A percentile compares a stretch with the other conserved stretches of the same genome.
Conservation (phyloP, 2,329 filamentous ascomycete genomes). For the Cercospora janseana region DNA sequence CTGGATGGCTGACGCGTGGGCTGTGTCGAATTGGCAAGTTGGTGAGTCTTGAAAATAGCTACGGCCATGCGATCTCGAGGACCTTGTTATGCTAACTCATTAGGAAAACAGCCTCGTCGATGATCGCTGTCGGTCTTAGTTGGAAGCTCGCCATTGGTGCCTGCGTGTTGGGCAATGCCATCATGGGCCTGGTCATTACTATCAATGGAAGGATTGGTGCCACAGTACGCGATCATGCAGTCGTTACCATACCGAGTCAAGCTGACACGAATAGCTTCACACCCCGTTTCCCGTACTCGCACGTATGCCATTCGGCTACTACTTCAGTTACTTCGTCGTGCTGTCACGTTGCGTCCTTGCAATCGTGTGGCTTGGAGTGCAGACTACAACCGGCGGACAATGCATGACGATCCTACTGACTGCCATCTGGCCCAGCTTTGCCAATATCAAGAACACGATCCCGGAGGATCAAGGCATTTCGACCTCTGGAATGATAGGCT, state of each 20-base stretch:
- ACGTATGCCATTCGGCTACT: slow-evolving; percentile 57
- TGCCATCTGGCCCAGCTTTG: slow-evolving; percentile 59
- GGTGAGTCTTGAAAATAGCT: slow-evolving; percentile 27
- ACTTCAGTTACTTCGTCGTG: slow-evolving; percentile 43
- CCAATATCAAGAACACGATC: slow-evolving; percentile 52
- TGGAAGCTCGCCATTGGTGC: slow-evolving; percentile 55
- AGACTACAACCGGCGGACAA: slow-evolving; percentile 31
- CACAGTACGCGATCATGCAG: slow-evolving; percentile 40
- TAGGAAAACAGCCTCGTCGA: slow-evolving; percentile 44
- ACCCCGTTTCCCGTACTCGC: slow-evolving; percentile 57
- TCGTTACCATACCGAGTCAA: background rate
- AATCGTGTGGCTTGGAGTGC: slow-evolving; percentile 37
- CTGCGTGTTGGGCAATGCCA: slow-evolving; percentile 29
- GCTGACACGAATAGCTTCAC: slow-evolving; percentile 51
- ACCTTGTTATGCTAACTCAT: background rate
- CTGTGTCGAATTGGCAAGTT: slow-evolving; percentile 42
- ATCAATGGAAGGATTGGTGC: slow-evolving; percentile 54
- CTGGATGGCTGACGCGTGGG: slow-evolving; percentile 45
- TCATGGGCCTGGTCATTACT: slow-evolving; percentile 44
- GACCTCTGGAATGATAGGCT: slow-evolving; percentile 55
- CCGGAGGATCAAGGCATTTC: slow-evolving; percentile 52
- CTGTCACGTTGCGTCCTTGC: slow-evolving; percentile 34
- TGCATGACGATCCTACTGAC: slow-evolving; percentile 30
- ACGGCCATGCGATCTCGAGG: background rate
- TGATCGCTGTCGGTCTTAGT: slow-evolving; percentile 53